Base-by-base conservation (phyloP, 2,329 filamentous ascomycete genomes). In the Aureobasidium sp. region DNA sequence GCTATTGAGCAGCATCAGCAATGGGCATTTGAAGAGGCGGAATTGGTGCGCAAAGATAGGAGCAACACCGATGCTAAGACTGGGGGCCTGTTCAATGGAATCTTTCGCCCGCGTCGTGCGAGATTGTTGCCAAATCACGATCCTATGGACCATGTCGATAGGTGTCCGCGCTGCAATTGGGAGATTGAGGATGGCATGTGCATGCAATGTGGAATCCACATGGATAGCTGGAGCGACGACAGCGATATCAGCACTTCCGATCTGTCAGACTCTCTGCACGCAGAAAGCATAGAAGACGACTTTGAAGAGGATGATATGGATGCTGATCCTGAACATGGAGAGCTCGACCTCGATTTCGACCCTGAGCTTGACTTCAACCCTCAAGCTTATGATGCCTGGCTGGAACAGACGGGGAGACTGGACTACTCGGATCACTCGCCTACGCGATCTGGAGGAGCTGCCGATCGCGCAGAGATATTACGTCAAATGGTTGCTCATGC, bases 141-240 rank as follows among this genome's bases (percentile, higher is more conserved):
- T 66, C 74, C 80, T 37, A 79, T 80, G 69, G 86, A 88, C 69
- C 81, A 82, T 37, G 80, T 88, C 20, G 75, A 82, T 61, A 80
- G 86, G 66, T 89, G 87, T 70, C 85, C 85, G 1, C 65, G 75
- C 2, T 89, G 87, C 71, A 73, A 78, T 9, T 83, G 82, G 79
- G 87, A 89, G 71, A 75, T 88, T 51, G 83, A 85, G 69, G 84
- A 85, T 47, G 82, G 83, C 62, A 66, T 71, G 67, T 89, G 86
- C 67, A 65, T 70, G 26, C 75, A 78, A 24, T 89, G 86, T 64
- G 75, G 75, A 8, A 65, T 77, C 63, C 79, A 81, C 55, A 82
- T 81, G 59, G 77, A 79, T 56, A 75, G 79, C 26, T 79, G 81
- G 51, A 61, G 78, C 77, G 67, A 26, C 24, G 51, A 55, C 24